Evolutionary conservation across 176 grass and related monocot genomes (phyloP), one percentile per base, ranked within the genome.

Genomic region (Eleusine coracana): DNA sequence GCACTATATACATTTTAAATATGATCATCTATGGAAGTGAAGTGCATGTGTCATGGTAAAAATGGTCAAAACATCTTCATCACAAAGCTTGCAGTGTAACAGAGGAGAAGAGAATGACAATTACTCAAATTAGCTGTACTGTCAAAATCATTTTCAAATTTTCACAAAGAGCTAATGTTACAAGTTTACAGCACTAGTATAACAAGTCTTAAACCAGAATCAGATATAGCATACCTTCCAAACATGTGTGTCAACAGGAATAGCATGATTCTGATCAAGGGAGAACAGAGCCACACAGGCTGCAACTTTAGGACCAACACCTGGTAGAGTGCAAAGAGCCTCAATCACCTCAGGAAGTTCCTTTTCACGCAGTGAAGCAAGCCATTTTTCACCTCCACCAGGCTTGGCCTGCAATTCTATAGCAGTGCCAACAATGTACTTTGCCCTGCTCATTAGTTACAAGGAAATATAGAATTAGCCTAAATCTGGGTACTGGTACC

Each of bases 241-340:
- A 71, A 95, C 96, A 89, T 98, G 96, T 65, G 91, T 98, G 45
- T 98, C 96, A 3, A 98, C 89, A 84, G 93, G 96, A 86, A 98
- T 86, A 63, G 91, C 91, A 79, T 98, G 96, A 62, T 98, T 92
- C 81, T 98, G 87, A 77, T 98, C 91, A 38, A 98, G 92, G 41
- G 96, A 98, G 87, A 98, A 98, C 21, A 98, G 86, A 72, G 91
- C 91, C 83, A 98, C 91, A 78, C 91, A 98, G 58, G 96, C 88
- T 70, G 96, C 96, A 63, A 98, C 93, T 87, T 95, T 95, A 38
- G 96, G 93, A 40, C 96, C 93, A 63, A 98, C 96, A 65, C 96
- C 96, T 17, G 91, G 93, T 45, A 98, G 84, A 75, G 85, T 95
- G 72, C 96, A 98, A 85, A 98, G 96, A 10, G 89, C 89, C n/a